Evolutionary conservation across 257 asterid species (phyloP).

Genomic region (Jaltomata sinuosa): DNA sequence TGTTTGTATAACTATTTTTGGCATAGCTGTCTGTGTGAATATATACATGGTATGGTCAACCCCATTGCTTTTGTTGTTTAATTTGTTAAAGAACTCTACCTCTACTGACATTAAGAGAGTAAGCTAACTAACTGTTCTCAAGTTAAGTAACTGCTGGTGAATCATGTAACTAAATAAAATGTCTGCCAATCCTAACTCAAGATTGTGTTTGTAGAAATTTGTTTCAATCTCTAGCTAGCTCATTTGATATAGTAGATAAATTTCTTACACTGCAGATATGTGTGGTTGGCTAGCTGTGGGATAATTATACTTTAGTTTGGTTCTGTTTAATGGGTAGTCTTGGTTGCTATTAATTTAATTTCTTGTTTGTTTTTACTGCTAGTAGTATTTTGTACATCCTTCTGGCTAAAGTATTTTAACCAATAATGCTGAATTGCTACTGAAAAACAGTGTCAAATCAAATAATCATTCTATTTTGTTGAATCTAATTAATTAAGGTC

Average conservation of each 20-base stretch:
- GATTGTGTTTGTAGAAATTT: too few species aligned
- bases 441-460: too few species aligned
- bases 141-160: too few species aligned
- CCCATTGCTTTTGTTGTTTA: not conserved
- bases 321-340: too few species aligned
- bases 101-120: not conserved
- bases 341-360: not conserved
- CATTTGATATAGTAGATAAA: not conserved
- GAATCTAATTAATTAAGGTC: not conserved
- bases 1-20: not conserved
- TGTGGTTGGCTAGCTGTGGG: too few species aligned
- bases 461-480: too few species aligned
- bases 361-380: not conserved
- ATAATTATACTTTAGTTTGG: too few species aligned
- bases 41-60: not conserved
- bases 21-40: not conserved
- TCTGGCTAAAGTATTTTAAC: not conserved
- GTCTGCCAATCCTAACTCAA: too few species aligned
- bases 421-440: not conserved
- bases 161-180: too few species aligned
- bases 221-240: not conserved
- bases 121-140: too few species aligned
- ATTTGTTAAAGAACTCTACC: not conserved
- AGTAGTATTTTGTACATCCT: not conserved
- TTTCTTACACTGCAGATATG: not conserved